These are phyloP conservation scores for Cyberlindnera mississippiensis DNA, from an alignment of 805 yeast genomes.

Conservation along the genomic window DNA sequence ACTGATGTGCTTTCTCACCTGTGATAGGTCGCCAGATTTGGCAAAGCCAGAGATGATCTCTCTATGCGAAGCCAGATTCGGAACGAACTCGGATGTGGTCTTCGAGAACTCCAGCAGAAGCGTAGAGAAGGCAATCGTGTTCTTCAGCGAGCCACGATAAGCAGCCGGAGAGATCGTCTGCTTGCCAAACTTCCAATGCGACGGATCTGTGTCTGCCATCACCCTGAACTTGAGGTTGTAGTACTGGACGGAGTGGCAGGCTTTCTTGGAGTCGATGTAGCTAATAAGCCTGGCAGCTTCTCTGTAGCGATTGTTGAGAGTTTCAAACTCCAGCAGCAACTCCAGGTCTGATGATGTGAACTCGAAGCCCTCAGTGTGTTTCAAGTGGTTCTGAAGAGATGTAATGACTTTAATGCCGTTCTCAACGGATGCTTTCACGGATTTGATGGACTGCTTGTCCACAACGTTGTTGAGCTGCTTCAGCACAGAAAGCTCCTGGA, in stretches of 20 bases:
- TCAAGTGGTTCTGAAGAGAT: slow-evolving; percentile 3
- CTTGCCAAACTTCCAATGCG: slow-evolving; percentile 11
- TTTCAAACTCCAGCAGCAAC: slow-evolving; percentile 1
- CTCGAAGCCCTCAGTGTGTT: slow-evolving; percentile 2
- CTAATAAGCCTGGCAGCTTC: slow-evolving; percentile 11
- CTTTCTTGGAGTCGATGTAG: slow-evolving; percentile 2
- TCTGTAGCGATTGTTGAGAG: slow-evolving; percentile 5
- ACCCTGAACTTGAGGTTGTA: slow-evolving; percentile 18
- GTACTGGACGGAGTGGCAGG: slow-evolving; percentile 10
- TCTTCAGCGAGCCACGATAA: slow-evolving; percentile 11
- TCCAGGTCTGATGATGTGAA: slow-evolving; percentile 11
- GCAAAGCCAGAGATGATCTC: slow-evolving; percentile 23
- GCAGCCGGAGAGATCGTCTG: slow-evolving; percentile 6
- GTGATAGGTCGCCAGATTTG: slow-evolving; percentile 15
- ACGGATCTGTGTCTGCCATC: slow-evolving; percentile 18
- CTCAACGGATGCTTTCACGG: not conserved
- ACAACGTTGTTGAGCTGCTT: slow-evolving; percentile 4
- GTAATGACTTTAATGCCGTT: not conserved
- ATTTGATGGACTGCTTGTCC: not conserved
- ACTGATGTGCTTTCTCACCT: slow-evolving; percentile 18
- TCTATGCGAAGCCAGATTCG: slow-evolving; percentile 21
- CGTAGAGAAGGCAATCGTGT: slow-evolving; percentile 8
- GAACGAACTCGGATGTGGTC: slow-evolving; percentile 6
- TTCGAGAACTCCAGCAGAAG: slow-evolving; percentile 8
- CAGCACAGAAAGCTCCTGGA: not conserved